Base-by-base conservation (phyloP, 2,329 filamentous ascomycete species). In the Calonectria leucothoes region DNA sequence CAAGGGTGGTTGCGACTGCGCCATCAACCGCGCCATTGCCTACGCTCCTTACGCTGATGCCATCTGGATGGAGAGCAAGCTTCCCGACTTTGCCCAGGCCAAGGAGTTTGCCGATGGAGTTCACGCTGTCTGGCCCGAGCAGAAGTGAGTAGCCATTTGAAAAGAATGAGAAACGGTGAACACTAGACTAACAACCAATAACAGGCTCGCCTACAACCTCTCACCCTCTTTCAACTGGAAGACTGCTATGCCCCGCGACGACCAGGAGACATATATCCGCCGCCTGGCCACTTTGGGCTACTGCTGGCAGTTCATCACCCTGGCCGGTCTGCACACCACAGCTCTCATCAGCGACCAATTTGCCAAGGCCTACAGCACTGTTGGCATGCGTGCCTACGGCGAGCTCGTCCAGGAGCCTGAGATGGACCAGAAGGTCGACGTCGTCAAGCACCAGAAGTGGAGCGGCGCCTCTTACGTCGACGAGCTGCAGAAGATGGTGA, bases 231-330 rank as follows among this genome's bases (percentile, higher is more conserved):
- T 99, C 93, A 99, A 99, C 92, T 99, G 97, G 97, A 98, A 98
- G 89, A 91, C 95, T 72, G 97, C 96, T 81, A 98, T 98, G 96
- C 90, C 95, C 55, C 92, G 94, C 78, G 89, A 91, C 67, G 96
- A 98, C 84, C 97, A 99, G 87, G 95, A 98, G 88, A 99, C 97
- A 25, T 99, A 98, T 88, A 99, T 99, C 88, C 89, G 93, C 76
- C 94, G 97, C 51, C 94, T 99, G 49, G 95, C 93, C 74, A 82
- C 88, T 75, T 91, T 99, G 63, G 97, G 97, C 76, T 99, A 99
- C 91, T 98, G 95, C 91, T 99, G 97, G 97, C 97, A 99, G 86
- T 99, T 99, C 90, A 99, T 99, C 89, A 99, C 97, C n/a, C 92
- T 99, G 59, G 97, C 96, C 6, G 97, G 97, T 79, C 90, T 99